Evolutionary conservation across 495 filamentous ascomycete genomes (phyloP), one percentile per base, ranked within the genome.

Genomic region (Neurospora sp.): DNA sequence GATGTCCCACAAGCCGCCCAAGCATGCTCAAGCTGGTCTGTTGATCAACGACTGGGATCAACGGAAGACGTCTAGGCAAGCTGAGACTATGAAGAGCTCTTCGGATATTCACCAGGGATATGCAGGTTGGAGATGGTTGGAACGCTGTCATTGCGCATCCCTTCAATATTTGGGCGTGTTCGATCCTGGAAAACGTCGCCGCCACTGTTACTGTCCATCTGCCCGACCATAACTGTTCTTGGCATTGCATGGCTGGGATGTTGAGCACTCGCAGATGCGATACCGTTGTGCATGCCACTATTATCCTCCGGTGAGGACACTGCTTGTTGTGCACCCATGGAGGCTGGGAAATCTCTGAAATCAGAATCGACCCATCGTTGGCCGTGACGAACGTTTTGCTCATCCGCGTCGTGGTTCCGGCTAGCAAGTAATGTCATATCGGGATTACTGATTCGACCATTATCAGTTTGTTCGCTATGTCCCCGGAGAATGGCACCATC

Each of bases 81-180:
- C 54, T 18, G 23, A 31, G 23, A 66, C 54, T 66, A 18, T 4
- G 54, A 66, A 31, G 80, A 79, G 18, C 77, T 78, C 46, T 82
- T 84, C 2, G 88, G 88, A 75, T 85, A 90, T 75, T 88, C 85
- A 12, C 88, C 88, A 10, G 88, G 88, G 3, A 90, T 80, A 71
- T 89, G 87, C 10, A 89, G 83, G 69, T 86, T 81, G 9, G 79
- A 77, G 12, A 79, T 78, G 27, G 79, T 80, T 16, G 77, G 74
- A 27, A 69, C 72, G 59, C 76, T 79, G 39, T 83, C 80, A 40
- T 73, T 78, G 37, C 78, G 76, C 5, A 44, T 54, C n/a, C 72
- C 37, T 14, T 69, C 75, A 11, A 31, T 72, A 18, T 41, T 73
- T n/a, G 75, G 77, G 37, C 77, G 73, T n/a, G 69, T 41, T 7